These are phyloP conservation scores for Aphanomyces cochlioides DNA, from an alignment of 352 stramenopile species.

Conservation along the genomic window DNA sequence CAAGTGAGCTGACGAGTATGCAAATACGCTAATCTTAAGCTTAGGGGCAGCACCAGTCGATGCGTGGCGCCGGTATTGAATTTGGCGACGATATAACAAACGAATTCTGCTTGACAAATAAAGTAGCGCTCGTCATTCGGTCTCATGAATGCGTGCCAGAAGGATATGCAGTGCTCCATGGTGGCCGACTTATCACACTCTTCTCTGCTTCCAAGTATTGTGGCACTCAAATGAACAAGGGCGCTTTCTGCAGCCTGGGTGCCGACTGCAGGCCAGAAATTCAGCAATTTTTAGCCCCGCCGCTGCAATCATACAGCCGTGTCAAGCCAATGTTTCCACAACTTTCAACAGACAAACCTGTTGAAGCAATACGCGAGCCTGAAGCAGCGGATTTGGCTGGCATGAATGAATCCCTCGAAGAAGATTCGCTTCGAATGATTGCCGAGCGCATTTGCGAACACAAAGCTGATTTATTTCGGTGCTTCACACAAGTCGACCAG, in stretches of 20 bases:
- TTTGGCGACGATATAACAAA: constrained; percentile 58
- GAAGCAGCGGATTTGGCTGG: constrained; percentile 44
- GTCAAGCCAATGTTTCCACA: constrained; percentile 19
- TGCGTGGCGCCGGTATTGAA: constrained; percentile 51
- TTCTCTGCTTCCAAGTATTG: constrained; percentile 57
- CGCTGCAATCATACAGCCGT: constrained; percentile 15
- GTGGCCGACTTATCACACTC: constrained; percentile 45
- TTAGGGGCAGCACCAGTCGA: constrained; percentile 30
- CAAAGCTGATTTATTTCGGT: constrained; percentile 54
- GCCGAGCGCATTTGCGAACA: constrained; percentile 50
- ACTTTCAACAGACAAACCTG: constrained; percentile 36
- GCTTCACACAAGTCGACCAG: constrained; percentile 47
- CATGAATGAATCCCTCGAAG: constrained; percentile 36
- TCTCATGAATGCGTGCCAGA: constrained; percentile 63
- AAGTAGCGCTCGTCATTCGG: constrained; percentile 58
- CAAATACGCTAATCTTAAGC: not conserved
- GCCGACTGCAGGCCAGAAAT: constrained; percentile 50
- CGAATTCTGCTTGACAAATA: constrained; percentile 52
- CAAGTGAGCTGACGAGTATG: constrained; percentile 6
- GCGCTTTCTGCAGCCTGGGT: constrained; percentile 50
- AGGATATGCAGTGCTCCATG: constrained; percentile 44
- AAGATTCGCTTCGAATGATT: constrained; percentile 45
- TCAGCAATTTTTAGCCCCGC: constrained; percentile 50
- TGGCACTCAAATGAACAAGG: constrained; percentile 46
- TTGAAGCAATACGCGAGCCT: not conserved